These are phyloP conservation scores for Rubia balearica DNA, from an alignment of 305 asterid species.

Conservation along the genomic window DNA sequence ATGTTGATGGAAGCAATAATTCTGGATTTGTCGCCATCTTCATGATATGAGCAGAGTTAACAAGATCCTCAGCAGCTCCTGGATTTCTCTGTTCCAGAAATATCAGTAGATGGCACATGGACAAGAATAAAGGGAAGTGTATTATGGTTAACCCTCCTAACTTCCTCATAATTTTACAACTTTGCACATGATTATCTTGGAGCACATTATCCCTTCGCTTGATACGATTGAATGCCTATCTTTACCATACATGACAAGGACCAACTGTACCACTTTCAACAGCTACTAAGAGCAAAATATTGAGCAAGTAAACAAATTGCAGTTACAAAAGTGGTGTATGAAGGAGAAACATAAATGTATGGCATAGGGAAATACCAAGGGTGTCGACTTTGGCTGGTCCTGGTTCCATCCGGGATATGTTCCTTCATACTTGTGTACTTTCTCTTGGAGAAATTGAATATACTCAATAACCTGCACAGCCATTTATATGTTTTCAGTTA, in stretches of 20 bases:
- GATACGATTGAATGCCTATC: background rate
- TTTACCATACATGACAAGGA: background rate
- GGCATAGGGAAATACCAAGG: slow-evolving; percentile 41
- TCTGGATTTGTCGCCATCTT: slow-evolving; percentile 43
- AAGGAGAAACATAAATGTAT: background rate
- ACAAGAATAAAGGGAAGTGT: background rate
- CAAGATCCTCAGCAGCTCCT: slow-evolving; percentile 41
- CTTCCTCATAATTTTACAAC: background rate
- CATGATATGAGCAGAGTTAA: slow-evolving; percentile 42
- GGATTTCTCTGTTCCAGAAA: slow-evolving; percentile 44
- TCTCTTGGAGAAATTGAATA: slow-evolving; percentile 89
- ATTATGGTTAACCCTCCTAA: background rate
- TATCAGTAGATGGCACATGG: background rate
- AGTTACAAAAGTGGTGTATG: background rate
- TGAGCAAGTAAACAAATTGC: background rate
- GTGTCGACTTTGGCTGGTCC: slow-evolving; percentile 53
- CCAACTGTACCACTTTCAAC: background rate
- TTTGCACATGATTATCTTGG: background rate
- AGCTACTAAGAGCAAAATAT: background rate
- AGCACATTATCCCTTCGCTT: background rate
- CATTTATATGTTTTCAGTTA: slow-evolving; percentile 13
- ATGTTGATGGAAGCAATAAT: slow-evolving; percentile 40
- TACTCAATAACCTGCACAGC: slow-evolving; percentile 83
- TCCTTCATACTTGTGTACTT: slow-evolving; percentile 62
- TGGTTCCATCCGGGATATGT: slow-evolving; percentile 73